phyloP scores from a whole-genome alignment of 495 filamentous ascomycete species.

The Hyaloscypha finlandica region DNA sequence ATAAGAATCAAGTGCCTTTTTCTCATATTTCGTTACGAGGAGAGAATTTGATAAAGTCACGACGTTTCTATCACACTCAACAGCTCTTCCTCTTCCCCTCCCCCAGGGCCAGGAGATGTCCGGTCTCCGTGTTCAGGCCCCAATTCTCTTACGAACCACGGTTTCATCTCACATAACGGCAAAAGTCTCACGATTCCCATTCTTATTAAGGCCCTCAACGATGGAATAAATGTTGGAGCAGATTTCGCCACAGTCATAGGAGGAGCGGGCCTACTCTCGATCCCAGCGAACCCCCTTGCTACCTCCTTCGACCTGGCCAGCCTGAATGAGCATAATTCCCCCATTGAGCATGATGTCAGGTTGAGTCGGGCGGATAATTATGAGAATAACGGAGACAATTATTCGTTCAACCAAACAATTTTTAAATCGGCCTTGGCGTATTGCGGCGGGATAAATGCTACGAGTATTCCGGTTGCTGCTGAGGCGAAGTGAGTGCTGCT shows the following conservation, averaged over 20 bases:
- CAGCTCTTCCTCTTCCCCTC: neutral
- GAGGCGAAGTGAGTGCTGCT: conserved; percentile 11
- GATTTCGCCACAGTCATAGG: conserved; percentile 21
- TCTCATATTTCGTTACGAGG: neutral
- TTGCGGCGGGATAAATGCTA: conserved; percentile 12
- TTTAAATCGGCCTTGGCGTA: conserved; percentile 30
- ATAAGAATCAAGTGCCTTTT: neutral
- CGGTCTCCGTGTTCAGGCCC: conserved; percentile 48
- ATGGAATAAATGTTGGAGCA: conserved; percentile 31
- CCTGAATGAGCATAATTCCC: conserved; percentile 32
- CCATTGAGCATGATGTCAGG: conserved; percentile 36
- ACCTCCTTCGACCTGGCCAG: conserved; percentile 33
- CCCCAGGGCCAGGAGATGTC: conserved; percentile 20
- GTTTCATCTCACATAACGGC: conserved; percentile 53
- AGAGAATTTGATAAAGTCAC: neutral
- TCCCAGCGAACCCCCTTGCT: conserved; percentile 21
- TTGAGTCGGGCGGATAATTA: conserved; percentile 33
- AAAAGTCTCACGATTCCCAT: conserved; percentile 38
- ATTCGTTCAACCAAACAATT: conserved; percentile 35
- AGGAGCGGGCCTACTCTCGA: conserved; percentile 27
- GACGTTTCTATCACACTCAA: neutral
- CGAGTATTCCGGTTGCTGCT: conserved; percentile 13
- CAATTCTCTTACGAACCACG: conserved; percentile 56
- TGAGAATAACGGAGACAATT: conserved; percentile 31
- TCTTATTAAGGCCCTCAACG: conserved; percentile 29